Conservation (phyloP, 140 eudicot species). For the Flaveria floridana region DNA sequence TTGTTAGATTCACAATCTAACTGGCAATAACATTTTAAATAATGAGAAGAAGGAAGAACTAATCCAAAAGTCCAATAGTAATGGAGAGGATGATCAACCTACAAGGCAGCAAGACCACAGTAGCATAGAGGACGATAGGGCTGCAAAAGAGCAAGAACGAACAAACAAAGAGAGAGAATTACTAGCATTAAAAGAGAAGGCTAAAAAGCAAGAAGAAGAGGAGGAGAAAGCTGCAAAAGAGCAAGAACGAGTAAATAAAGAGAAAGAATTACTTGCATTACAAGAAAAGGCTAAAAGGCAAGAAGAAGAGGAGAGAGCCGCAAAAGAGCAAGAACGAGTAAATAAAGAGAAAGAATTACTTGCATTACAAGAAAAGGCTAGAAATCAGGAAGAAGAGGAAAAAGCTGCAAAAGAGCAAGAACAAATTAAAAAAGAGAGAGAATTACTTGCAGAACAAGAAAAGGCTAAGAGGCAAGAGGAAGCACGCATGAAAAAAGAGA, state of each 20-base stretch:
- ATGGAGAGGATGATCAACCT: background rate
- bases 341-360: slow-evolving; percentile 18
- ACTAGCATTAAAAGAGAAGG: slow-evolving; percentile 16
- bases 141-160: slow-evolving; percentile 19
- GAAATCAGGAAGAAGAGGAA: slow-evolving; percentile 11
- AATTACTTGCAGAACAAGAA: slow-evolving; percentile 21
- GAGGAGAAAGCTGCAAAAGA: background rate
- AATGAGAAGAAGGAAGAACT: slow-evolving; percentile 24
- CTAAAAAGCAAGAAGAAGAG: slow-evolving; percentile 9
- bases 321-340: slow-evolving; percentile 26
- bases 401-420: slow-evolving; percentile 22
- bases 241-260: background rate
- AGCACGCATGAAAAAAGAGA: slow-evolving; percentile 16
- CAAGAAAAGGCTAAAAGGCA: slow-evolving; percentile 5
- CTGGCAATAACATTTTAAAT: slow-evolving; percentile 10
- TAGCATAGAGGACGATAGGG: background rate
- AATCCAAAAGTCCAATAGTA: background rate
- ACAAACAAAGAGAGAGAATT: slow-evolving; percentile 13
- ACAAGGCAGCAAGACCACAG: slow-evolving; percentile 30
- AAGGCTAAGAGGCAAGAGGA: slow-evolving; percentile 14
- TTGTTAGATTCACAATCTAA: background rate
- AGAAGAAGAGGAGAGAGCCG: slow-evolving; percentile 1
- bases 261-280: background rate
- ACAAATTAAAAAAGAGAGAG: slow-evolving; percentile 19
- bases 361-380: slow-evolving; percentile 22